These are phyloP conservation scores for Hirschfeldia incana DNA, from an alignment of 345 rosid genomes.

Conservation along the genomic window DNA sequence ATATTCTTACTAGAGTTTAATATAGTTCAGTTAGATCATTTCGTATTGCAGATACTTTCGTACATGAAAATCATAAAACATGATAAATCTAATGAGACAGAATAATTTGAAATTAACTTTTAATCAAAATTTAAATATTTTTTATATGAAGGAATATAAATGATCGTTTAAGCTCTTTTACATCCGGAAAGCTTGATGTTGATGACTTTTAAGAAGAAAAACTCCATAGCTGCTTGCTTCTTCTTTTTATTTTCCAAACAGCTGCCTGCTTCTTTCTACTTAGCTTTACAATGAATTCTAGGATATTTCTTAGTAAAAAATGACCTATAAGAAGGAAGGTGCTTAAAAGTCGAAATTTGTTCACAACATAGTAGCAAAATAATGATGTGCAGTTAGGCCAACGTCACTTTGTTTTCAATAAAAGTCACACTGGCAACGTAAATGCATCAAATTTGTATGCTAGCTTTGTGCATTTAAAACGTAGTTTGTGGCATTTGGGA, in stretches of 20 bases:
- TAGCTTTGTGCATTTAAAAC: neutral
- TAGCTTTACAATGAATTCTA: too few species aligned
- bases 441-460: neutral
- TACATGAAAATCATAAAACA: neutral
- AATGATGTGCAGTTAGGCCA: neutral
- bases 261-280: too few species aligned
- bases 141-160: too few species aligned
- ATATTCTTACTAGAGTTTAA: too few species aligned
- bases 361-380: neutral
- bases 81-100: neutral
- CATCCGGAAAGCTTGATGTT: neutral
- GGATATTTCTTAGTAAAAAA: too few species aligned
- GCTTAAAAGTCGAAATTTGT: neutral
- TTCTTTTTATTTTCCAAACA: too few species aligned
- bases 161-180: too few species aligned
- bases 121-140: neutral
- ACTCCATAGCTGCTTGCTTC: too few species aligned
- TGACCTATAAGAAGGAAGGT: neutral
- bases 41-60: neutral
- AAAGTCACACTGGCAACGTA: neutral
- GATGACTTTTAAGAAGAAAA: neutral
- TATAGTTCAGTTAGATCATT: too few species aligned
- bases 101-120: too few species aligned
- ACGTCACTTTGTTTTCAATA: neutral
- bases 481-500: neutral